Base-by-base conservation (phyloP, 139 green algal genomes). In the Micromonas commoda region DNA sequence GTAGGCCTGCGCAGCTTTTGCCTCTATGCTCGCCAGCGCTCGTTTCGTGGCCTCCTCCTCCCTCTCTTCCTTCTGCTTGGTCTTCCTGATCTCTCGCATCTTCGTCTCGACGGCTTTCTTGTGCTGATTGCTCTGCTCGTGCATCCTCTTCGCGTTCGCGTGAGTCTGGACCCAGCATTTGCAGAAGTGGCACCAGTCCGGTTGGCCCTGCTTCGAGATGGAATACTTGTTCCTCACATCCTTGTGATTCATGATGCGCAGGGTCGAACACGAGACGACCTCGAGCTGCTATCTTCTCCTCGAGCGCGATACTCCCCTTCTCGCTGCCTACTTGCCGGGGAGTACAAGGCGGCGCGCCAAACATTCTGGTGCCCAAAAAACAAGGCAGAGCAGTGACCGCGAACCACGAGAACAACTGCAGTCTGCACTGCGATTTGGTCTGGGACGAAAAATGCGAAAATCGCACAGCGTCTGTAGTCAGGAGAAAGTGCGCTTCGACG, bases 121-220 rank as follows among this genome's bases (percentile, higher is more conserved):
- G 38, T 75, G 68, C 37, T 75, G 60, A 24, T 75, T 21, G 37
- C 37, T 63, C 5, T 32, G 34, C 37, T 75, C 68, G 68, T 75
- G 68, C 34, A 33, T 75, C 23, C 68, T 35, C 35, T 75, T 71
- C 26, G 64, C 64, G 29, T 35, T 75, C 68, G 24, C 37, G 5
- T 60, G 21, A 1, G 34, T 4, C 38, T 75, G 68, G 16, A 75
- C 37, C 4, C 60, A 75, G 29, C 68, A 75, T 63, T 75, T 75
- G 53, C 68, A 75, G n/a, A 75, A 64, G 20, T 28, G n/a, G 68
- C 68, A 75, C 68, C 68, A 75, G 68, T 75, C 38, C 21, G 34
- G 37, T 2, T 26, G 37, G 16, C n/a, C 35, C 31, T 70, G 63
- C 2, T 24, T 26, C n/a, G 21, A 34, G 63, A 70, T 70, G 21